Percentiles rank a stretch among this genome's conserved stretches.
Conservation (phyloP, 495 filamentous ascomycete genomes). For the Hypoxylon rickii region DNA sequence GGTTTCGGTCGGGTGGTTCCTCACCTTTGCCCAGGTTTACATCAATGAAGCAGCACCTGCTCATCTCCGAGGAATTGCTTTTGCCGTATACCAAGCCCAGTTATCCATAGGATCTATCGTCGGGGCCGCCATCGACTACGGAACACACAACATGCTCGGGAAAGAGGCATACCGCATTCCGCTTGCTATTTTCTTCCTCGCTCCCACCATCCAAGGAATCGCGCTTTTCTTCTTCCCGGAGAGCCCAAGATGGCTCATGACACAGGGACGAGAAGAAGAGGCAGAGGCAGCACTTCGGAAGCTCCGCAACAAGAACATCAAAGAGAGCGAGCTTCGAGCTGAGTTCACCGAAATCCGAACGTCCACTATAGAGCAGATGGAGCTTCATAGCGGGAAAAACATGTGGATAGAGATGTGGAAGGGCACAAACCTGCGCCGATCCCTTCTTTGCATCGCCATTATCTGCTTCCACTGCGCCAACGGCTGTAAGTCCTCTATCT, state of each 20-base stretch:
- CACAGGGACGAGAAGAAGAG: slow-evolving; percentile 47
- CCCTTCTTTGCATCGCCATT: slow-evolving; percentile 36
- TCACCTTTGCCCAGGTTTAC: slow-evolving; percentile 60
- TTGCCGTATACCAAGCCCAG: slow-evolving; percentile 41
- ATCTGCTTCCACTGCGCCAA: slow-evolving; percentile 43
- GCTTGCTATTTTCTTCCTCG: slow-evolving; percentile 55
- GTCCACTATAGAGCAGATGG: slow-evolving; percentile 49
- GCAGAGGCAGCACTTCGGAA: slow-evolving; percentile 48
- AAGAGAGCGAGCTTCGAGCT: slow-evolving; percentile 43
- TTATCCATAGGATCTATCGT: slow-evolving; percentile 54
- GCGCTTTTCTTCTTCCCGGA: slow-evolving; percentile 61
- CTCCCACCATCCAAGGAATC: slow-evolving; percentile 51
- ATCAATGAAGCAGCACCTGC: slow-evolving; percentile 50
- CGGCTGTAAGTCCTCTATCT: slow-evolving; percentile 20
- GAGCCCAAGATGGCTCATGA: slow-evolving; percentile 60
- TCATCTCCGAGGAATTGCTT: slow-evolving; percentile 52
- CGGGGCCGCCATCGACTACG: slow-evolving; percentile 60
- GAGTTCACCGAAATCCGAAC: slow-evolving; percentile 55
- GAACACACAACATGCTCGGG: slow-evolving; percentile 46
- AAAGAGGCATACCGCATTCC: slow-evolving; percentile 55
- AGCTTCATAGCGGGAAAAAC: slow-evolving; percentile 40
- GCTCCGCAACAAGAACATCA: slow-evolving; percentile 44
- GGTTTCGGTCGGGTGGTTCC: slow-evolving; percentile 54
- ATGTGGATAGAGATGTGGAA: slow-evolving; percentile 54
- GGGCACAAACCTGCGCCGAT: slow-evolving; percentile 31